Evolutionary conservation across 139 green algal species (phyloP).

Genomic region (Asterochloris sp.): DNA sequence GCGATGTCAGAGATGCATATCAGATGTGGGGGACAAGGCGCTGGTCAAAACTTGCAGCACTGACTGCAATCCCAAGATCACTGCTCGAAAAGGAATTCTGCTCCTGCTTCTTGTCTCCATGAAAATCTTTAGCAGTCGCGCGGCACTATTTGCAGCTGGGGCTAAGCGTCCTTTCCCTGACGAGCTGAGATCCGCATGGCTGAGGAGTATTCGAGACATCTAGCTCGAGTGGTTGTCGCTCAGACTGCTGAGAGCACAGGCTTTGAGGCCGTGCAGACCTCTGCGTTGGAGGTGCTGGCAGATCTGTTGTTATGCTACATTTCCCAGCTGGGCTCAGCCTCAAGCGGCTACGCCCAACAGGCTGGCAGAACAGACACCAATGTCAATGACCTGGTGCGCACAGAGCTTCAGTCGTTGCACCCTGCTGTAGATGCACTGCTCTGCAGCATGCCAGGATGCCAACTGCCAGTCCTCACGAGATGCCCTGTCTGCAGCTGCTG

Average conservation of each 20-base stretch:
- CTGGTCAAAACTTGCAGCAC: too few species aligned
- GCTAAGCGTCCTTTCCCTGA: too few species aligned
- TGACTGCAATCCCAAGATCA: too few species aligned
- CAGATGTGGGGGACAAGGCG: too few species aligned
- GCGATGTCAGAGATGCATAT: too few species aligned
- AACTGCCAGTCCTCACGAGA: neutral
- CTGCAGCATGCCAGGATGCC: neutral
- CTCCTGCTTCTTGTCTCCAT: too few species aligned
- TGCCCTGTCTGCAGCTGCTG: slow-evolving; percentile 39
- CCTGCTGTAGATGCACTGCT: neutral
- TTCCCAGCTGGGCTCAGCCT: slow-evolving; percentile 48
- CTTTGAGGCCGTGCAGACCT: slow-evolving; percentile 56
- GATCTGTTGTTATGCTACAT: slow-evolving; percentile 82
- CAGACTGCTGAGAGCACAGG: slow-evolving; percentile 64
- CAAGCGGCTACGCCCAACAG: slow-evolving; percentile 72
- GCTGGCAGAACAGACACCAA: slow-evolving; percentile 68
- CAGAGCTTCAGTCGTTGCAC: too few species aligned
- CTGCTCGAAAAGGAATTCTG: too few species aligned
- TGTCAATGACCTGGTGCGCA: slow-evolving; percentile 55
- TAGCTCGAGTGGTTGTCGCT: slow-evolving; percentile 53
- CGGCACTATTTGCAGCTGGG: too few species aligned
- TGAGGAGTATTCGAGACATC: slow-evolving; percentile 57
- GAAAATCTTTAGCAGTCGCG: too few species aligned
- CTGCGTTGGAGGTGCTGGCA: slow-evolving; percentile 64
- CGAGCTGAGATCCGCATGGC: slow-evolving; percentile 36